Percentiles rank a stretch among this genome's conserved stretches.
Evolutionary conservation across 2,329 filamentous ascomycete species (phyloP).

Genomic region (Calonectria montana): DNA sequence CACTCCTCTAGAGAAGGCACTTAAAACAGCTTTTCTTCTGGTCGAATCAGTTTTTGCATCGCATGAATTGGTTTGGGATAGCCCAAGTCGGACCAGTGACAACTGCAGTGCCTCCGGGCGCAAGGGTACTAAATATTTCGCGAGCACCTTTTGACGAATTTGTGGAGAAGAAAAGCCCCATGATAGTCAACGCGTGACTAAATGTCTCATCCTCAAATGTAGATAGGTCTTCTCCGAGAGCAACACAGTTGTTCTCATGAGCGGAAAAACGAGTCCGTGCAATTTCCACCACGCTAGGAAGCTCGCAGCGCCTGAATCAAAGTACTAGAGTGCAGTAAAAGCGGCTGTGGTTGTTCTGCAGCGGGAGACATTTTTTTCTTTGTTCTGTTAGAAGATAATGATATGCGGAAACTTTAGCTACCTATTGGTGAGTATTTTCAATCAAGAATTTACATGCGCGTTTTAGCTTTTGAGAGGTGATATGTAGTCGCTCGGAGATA

Average conservation of each 20-base stretch:
- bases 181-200: slow-evolving; percentile 52
- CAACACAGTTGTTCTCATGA: neutral
- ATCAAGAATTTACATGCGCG: neutral
- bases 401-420: neutral
- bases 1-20: slow-evolving; percentile 25
- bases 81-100: slow-evolving; percentile 45
- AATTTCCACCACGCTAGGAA: slow-evolving; percentile 4
- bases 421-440: neutral
- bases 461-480: neutral
- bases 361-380: neutral
- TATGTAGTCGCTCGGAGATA: slow-evolving; percentile 1
- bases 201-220: slow-evolving; percentile 37
- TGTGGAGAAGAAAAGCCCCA: slow-evolving; percentile 51
- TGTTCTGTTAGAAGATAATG: no score
- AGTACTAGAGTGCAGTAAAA: neutral
- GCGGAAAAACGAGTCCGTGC: neutral
- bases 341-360: neutral
- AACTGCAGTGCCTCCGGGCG: slow-evolving; percentile 49
- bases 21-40: slow-evolving; percentile 19
- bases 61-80: slow-evolving; percentile 23
- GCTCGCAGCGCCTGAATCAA: neutral
- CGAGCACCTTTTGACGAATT: slow-evolving; percentile 46
- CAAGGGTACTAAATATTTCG: slow-evolving; percentile 52
- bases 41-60: slow-evolving; percentile 26
- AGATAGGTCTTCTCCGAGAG: neutral